Evolutionary conservation across 805 yeast genomes (phyloP), one percentile per base, ranked within the genome.

Genomic region (Candida methanosorbosa): DNA sequence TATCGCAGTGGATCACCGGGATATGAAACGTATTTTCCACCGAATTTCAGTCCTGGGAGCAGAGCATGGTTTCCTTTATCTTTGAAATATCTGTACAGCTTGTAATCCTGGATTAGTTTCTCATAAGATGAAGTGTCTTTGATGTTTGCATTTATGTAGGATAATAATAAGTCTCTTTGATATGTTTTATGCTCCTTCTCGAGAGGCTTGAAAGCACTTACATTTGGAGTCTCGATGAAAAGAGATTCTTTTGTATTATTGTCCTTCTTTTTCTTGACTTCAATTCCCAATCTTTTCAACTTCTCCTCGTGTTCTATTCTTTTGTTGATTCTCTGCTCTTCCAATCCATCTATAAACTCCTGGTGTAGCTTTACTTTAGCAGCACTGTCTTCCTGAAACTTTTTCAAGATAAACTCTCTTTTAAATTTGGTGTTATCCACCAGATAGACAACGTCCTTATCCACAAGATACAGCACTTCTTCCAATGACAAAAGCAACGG

Each of bases 1-100:
- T 75, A 92, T 31, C 92, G 57, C 35, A 90, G 61, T 7, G 97
- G 95, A 52, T 90, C 98, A 1, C 97, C 97, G 0, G 97, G 97
- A 44, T 90, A 90, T 2, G 88, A 87, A 38, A 92, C 72, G 48
- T 75, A 87, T 36, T 76, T 76, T 5, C 95, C 94, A 2, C 98
- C 98, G 56, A 88, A 90, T 38, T 95, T 69, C 22, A 87, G 61
- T 0, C 98, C 98, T 0, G 97, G 96, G 22, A 86, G 44, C 38
- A 62, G 73, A 52, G 66, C 81, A 2, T 72, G 76, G 12, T 52
- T 49, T 18, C 6, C n/a, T 20, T 18, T 5, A 16, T 16, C 36
- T 29, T 41, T 48, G 23, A 54, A 38, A 16, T 42, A 37, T 15
- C 41, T 41, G 32, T 44, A 56, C 15, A 45, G 37, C 15, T 38